Evolutionary conservation across 345 rosid species (phyloP).

Genomic region (Hirschfeldia incana): DNA sequence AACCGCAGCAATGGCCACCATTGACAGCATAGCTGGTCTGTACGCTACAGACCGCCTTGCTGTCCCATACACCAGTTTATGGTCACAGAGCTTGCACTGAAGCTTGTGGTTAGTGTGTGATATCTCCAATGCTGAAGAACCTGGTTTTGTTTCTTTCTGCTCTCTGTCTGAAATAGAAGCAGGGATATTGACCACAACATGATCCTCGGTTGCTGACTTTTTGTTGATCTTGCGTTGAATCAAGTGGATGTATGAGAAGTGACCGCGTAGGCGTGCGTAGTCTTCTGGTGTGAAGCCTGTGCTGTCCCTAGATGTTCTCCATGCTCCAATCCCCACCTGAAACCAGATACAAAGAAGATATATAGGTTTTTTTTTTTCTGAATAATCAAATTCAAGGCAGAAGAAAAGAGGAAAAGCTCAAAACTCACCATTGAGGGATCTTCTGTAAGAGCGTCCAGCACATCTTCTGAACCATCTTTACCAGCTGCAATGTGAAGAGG

Average conservation of each 20-base stretch:
- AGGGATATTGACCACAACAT: constrained; percentile 67
- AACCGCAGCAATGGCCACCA: constrained; percentile 96
- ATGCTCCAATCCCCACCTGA: constrained; percentile 89
- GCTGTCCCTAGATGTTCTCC: constrained; percentile 84
- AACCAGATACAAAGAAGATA: constrained; percentile 3
- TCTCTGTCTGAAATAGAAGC: constrained; percentile 29
- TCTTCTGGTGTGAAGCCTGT: constrained; percentile 96
- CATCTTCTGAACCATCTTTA: constrained; percentile 93
- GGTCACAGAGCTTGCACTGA: constrained; percentile 72
- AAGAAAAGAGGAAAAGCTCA: neutral
- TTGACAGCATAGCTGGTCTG: constrained; percentile 95
- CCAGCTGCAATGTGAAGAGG: constrained; percentile 99
- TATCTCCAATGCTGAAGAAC: constrained; percentile 60
- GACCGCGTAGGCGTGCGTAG: constrained; percentile 96
- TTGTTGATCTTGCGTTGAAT: constrained; percentile 77
- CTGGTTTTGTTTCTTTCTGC: constrained; percentile 48
- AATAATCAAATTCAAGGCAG: constrained; percentile 8
- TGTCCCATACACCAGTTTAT: constrained; percentile 52
- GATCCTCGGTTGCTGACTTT: constrained; percentile 47
- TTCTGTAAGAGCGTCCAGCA: constrained; percentile 76
- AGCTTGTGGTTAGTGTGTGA: constrained; percentile 40
- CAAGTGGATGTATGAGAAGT: constrained; percentile 89
- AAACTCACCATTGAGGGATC: constrained; percentile 83
- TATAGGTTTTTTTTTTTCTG: constrained; percentile 1
- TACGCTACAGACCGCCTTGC: constrained; percentile 61